Base-by-base conservation (phyloP, 2,329 filamentous ascomycete species). In the Graphilbum ipis-grandicollis region DNA sequence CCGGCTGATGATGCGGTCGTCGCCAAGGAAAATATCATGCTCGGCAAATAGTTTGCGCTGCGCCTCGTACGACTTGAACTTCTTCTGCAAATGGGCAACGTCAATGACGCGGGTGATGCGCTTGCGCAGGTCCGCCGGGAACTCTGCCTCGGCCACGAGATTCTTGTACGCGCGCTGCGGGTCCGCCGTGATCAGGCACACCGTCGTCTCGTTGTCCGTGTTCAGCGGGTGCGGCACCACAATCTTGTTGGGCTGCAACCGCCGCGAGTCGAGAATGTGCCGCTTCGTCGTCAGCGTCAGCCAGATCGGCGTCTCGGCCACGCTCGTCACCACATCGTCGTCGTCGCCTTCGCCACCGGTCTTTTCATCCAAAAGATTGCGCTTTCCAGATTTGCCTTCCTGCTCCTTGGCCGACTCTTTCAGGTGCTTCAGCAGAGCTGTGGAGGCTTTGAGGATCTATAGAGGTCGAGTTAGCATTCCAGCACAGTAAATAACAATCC, bases 1-100 rank as follows among this genome's bases (percentile, higher is more conserved):
- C 21, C 66, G 61, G 53, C 70, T 76, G 51, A 77, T 65, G 48
- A 98, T 80, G 34, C 90, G 70, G 52, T 93, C 82, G 55, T 98
- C 90, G 36, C 81, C 88, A 39, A 98, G 68, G 62, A 98, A 96
- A 39, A 96, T 63, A 54, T 96, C 90, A 57, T 94, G 84, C 56
- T 93, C 83, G 32, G 74, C 64, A 43, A 79, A 71, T 26, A 98
- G 70, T 56, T 90, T 83, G 45, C 90, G 70, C 57, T 82, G 76
- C 37, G 74, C 75, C 62, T 98, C 90, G 58, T 83, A 98, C 42
- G 80, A 73, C 63, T 80, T 77, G 68, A 80, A 94, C 62, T 90
- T 88, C 48, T 77, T 69, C 52, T 62, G 61, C 43, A 98, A 66
- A 58, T 96, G 93, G 49, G 69, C 68, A 46, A 86, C 62, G 48